A percentile compares a stretch with the other conserved stretches of the same genome.
Evolutionary conservation across 306 rosid species (phyloP).

Genomic region (Calophaca sinica): DNA sequence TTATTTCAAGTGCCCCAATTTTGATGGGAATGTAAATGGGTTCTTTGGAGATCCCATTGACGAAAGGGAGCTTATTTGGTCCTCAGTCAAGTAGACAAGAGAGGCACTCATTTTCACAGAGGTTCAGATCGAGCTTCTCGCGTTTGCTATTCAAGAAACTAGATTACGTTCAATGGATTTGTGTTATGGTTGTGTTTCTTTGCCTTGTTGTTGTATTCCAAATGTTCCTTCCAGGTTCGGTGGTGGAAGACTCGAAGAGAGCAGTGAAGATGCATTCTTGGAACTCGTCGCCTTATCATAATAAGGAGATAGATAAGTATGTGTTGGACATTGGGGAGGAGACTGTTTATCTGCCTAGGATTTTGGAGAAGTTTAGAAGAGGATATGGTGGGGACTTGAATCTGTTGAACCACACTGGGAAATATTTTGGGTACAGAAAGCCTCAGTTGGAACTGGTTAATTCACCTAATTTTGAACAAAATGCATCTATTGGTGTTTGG

Average conservation of each 20-base stretch:
- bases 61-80: conserved; percentile 75
- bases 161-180: conserved; percentile 94
- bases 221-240: conserved; percentile 86
- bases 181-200: conserved; percentile 79
- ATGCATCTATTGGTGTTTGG: conserved; percentile 11
- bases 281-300: conserved; percentile 43
- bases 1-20: neutral
- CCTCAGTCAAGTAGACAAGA: conserved; percentile 59
- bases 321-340: conserved; percentile 77
- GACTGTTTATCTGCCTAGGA: conserved; percentile 71
- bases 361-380: conserved; percentile 69
- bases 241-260: conserved; percentile 62
- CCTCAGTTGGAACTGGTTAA: conserved; percentile 80
- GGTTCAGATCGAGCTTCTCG: conserved; percentile 92
- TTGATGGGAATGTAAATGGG: conserved; percentile 90
- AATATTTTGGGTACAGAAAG: conserved; percentile 73
- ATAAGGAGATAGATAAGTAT: conserved; percentile 59
- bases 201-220: conserved; percentile 81
- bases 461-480: conserved; percentile 34
- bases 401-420: conserved; percentile 55
- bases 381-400: conserved; percentile 51
- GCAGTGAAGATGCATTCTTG: conserved; percentile 58
- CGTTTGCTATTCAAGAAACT: conserved; percentile 77
- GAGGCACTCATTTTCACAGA: conserved; percentile 67
- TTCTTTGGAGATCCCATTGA: conserved; percentile 76